Base-by-base conservation (phyloP, 352 stramenopile species). In the Phytophthora podocarpi region DNA sequence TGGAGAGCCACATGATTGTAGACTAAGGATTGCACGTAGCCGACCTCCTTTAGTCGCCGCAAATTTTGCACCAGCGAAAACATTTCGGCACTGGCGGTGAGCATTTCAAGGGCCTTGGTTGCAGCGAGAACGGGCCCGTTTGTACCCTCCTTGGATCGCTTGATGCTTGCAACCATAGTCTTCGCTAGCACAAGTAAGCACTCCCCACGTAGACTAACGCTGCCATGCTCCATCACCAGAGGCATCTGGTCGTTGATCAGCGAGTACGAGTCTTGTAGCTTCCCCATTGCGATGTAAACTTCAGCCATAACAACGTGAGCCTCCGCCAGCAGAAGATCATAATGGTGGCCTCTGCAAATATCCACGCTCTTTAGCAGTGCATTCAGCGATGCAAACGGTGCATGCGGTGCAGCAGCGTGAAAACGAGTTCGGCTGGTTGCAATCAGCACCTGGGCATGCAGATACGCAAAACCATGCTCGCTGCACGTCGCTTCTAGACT, bases 171-270 rank as follows among this genome's bases (percentile, higher is more conserved):
- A 21, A 92, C 48, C 34, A 64, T 67, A 5, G 63, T 73, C 34
- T 90, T 92, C 0, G 79, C 81, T 20, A 91, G 54, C 27, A 90
- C 28, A 0, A 91, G 59, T 26, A 87, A 61, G 5, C 74, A 78
- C 31, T 91, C 74, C 9, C 74, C 82, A 15, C 79, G 80, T 11
- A 91, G 16, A 50, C 80, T 48, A 27, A 90, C 61, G 24, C 63
- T 76, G 15, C 82, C 82, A 49, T 90, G 72, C 32, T 93, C 82
- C 58, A 85, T 81, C n/a, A 87, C 70, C 12, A 90, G 26, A 12
- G 76, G 53, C 80, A 91, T 90, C 39, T 91, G 76, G 16, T 81
- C 62, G 7, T 79, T 65, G 12, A 93, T 53, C 13, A 93, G 56
- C 18, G 72, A 40, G 7, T 79, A 49, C 0, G 84, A 79, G 27